phyloP scores from a whole-genome alignment of 148 eudicot species.

The Dysphania ambrosioides region DNA sequence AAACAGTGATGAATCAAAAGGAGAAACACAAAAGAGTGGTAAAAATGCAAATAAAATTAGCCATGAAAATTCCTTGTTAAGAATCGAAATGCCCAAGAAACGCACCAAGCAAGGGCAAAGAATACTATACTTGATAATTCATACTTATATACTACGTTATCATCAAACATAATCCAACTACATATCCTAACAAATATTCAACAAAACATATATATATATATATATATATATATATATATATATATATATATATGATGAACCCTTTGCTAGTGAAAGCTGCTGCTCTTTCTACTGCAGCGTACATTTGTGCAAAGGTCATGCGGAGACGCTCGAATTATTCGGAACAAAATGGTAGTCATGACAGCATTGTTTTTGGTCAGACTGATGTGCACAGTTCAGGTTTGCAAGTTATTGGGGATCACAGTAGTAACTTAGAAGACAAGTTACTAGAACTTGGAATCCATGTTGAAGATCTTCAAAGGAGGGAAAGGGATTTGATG shows the following conservation, averaged over 20 bases:
- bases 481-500: constrained; percentile 30
- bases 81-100: constrained; percentile 33
- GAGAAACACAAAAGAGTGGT: constrained; percentile 9
- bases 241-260: constrained; percentile 29
- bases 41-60: constrained; percentile 39
- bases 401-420: neutral
- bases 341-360: neutral
- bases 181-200: too few species aligned
- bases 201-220: too few species aligned
- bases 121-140: constrained; percentile 20
- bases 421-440: constrained; percentile 24
- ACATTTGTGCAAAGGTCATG: constrained; percentile 28
- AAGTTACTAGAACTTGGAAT: constrained; percentile 30
- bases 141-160: neutral
- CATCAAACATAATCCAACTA: neutral
- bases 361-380: constrained; percentile 16
- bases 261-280: constrained; percentile 38
- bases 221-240: too few species aligned
- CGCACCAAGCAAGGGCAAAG: constrained; percentile 38
- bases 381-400: neutral
- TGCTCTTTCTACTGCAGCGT: constrained; percentile 44
- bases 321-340: constrained; percentile 12
- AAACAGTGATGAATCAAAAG: neutral
- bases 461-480: constrained; percentile 36
- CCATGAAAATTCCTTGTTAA: constrained; percentile 19